A percentile compares a stretch with the other conserved stretches of the same genome.
These are phyloP conservation scores for Gracilaria domingensis DNA, from an alignment of 23 red algal genomes.

Conservation along the genomic window DNA sequence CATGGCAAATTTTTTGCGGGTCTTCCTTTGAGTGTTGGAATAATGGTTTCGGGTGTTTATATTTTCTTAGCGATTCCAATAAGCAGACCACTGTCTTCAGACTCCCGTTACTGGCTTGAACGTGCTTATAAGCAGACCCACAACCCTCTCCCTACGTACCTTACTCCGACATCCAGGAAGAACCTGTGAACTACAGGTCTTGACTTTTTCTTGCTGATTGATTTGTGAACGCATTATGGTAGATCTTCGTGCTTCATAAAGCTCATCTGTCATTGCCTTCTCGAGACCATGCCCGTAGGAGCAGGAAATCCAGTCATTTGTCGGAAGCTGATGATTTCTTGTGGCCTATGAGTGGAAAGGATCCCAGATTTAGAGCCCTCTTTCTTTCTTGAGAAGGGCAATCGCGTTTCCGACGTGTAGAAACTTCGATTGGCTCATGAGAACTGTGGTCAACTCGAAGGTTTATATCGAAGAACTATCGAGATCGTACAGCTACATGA, in stretches of 20 bases:
- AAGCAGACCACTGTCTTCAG: constrained; percentile 60
- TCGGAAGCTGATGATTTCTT: no score
- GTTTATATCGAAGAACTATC: background rate
- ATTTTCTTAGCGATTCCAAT: constrained; percentile 76
- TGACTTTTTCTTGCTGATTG: background rate
- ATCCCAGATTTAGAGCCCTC: background rate
- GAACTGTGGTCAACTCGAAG: background rate
- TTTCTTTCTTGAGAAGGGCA: no score
- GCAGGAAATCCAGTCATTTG: no score
- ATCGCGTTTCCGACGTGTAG: background rate
- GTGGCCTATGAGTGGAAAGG: no score
- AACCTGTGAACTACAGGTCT: background rate
- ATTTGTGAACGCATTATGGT: background rate
- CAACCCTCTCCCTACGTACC: constrained; percentile 75
- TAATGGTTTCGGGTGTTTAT: constrained; percentile 52
- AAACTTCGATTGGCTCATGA: background rate
- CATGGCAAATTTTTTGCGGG: constrained; percentile 72
- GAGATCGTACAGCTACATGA: constrained; percentile 1
- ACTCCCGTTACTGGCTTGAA: constrained; percentile 70
- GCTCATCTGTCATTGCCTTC: background rate
- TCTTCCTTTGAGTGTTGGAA: constrained; percentile 30
- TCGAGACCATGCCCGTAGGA: no score
- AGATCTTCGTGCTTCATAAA: background rate
- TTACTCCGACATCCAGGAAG: constrained; percentile 54
- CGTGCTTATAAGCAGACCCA: constrained; percentile 75